phyloP scores from a whole-genome alignment of 208 protist genomes.

The Lotmaria passim region DNA sequence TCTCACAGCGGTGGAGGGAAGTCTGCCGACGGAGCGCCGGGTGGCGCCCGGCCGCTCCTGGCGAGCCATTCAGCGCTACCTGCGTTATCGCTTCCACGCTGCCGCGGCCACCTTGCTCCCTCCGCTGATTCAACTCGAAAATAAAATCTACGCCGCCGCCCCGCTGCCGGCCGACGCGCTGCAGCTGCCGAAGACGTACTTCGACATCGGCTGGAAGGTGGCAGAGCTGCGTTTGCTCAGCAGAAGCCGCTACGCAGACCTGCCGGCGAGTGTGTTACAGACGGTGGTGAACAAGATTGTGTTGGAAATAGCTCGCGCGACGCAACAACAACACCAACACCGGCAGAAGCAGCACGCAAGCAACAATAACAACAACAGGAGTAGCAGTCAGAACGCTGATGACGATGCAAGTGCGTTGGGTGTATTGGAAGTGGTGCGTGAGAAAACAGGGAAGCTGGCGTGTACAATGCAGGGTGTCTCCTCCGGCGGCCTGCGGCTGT shows the following conservation, averaged over 20 bases:
- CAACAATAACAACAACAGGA: background rate
- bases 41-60: constrained; percentile 55
- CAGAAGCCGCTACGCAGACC: constrained; percentile 37
- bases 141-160: constrained; percentile 57
- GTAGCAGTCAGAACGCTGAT: background rate
- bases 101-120: constrained; percentile 40
- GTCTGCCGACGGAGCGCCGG: constrained; percentile 28
- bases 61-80: constrained; percentile 51
- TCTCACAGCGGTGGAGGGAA: background rate
- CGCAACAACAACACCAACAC: background rate
- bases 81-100: constrained; percentile 33
- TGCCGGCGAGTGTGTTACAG: constrained; percentile 60
- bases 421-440: constrained; percentile 49
- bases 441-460: constrained; percentile 74
- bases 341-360: background rate
- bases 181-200: constrained; percentile 53
- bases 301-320: constrained; percentile 37
- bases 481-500: constrained; percentile 69
- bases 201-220: constrained; percentile 74
- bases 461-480: constrained; percentile 53
- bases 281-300: constrained; percentile 80
- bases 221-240: constrained; percentile 60
- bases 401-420: background rate
- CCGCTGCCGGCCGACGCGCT: constrained; percentile 68
- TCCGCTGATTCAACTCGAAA: constrained; percentile 62